A percentile compares a stretch with the other conserved stretches of the same genome.
Evolutionary conservation across 306 rosid species (phyloP).

Genomic region (Acacia melanoxylon): DNA sequence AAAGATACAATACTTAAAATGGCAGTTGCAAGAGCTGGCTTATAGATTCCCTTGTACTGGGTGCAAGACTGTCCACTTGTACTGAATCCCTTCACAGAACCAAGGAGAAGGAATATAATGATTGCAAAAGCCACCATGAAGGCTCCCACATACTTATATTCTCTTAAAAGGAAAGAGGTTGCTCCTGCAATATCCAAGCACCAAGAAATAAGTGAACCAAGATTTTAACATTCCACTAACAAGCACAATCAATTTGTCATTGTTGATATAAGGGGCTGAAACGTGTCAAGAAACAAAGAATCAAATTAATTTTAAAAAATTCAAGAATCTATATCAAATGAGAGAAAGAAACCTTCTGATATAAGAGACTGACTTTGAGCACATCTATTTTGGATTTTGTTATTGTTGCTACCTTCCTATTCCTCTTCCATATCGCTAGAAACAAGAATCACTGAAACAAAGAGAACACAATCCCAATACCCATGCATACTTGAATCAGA

Average conservation of each 20-base stretch:
- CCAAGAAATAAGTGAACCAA: slow-evolving; percentile 32
- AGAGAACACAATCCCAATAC: no score
- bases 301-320: no score
- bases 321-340: no score
- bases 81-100: slow-evolving; percentile 94
- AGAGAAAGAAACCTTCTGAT: no score
- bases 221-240: not conserved
- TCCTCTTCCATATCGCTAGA: no score
- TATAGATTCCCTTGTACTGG: slow-evolving; percentile 67
- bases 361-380: no score
- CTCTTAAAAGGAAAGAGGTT: slow-evolving; percentile 87
- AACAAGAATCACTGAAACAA: no score
- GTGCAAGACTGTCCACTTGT: slow-evolving; percentile 67
- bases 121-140: slow-evolving; percentile 87
- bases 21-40: slow-evolving; percentile 93
- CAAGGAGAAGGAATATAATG: slow-evolving; percentile 90
- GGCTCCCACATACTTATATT: slow-evolving; percentile 75
- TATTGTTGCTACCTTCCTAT: no score
- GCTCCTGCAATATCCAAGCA: slow-evolving; percentile 64
- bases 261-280: no score
- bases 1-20: slow-evolving; percentile 79
- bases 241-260: not conserved
- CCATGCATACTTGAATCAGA: no score
- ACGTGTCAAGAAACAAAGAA: no score
- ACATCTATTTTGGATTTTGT: no score